Evolutionary conservation across 306 rosid genomes (phyloP), one percentile per base, ranked within the genome.

Genomic region (Corylus heterophylla): DNA sequence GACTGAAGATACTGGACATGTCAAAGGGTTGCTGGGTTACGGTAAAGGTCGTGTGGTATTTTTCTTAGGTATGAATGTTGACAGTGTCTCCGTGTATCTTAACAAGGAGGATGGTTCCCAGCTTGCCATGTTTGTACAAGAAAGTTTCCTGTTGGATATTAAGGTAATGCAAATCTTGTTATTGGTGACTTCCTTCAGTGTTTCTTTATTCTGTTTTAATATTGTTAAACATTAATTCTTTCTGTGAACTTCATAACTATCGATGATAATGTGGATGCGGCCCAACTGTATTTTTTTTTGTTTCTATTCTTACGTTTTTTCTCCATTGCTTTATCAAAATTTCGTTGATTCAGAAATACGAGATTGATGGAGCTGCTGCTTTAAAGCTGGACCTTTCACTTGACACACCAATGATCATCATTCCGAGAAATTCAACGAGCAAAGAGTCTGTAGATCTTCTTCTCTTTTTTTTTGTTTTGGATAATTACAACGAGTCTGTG

Each of bases 81-180:
- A 90, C 84, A 93, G 90, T 74, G 99, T 95, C 70, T 85, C 94
- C 54, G 86, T 93, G 83, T 93, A 87, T 86, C 99, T 95, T 63
- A 95, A 93, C 86, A 91, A 84, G 90, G 99, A 95, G 85, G 98
- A 95, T 88, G 96, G 90, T 79, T 91, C 98, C 83, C 89, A 86
- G 78, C 93, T 95, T 77, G 99, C 97, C 31, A 93, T 85, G 76
- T 80, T 95, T 78, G 98, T 95, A 68, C 98, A 95, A 83, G 97
- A 95, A 89, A 90, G 90, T 79, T 95, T 95, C 79, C 77, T 93
- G 56, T 68, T 93, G 85, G 94, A 95, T 74, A 89, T 92, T 55
- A 95, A 93, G 99, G 99, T 95, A 84, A 81, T 50, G 73, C 25
- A 69, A 76, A 35, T 77, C 66, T 35, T 82, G 68, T 63, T 37